Base-by-base conservation (phyloP, 305 asterid species). In the Fraxinus floribunda region DNA sequence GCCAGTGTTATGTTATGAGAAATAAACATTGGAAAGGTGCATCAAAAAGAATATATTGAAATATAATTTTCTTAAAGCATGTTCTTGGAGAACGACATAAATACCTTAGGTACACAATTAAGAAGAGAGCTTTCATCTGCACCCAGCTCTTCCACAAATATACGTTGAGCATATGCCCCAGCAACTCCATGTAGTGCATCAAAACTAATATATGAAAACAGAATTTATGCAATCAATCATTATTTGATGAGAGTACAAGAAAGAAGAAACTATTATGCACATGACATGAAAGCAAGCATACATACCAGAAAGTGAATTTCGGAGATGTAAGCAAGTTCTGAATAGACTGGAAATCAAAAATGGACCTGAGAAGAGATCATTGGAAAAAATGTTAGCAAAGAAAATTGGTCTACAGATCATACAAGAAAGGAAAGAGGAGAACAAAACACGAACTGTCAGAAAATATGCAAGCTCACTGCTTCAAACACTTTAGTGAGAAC, bases 141-240 rank as follows among this genome's bases (percentile, higher is more conserved):
- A 82, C 97, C 98, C 81, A 96, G 91, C 91, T 96, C 99, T 79
- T 92, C 98, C 78, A 94, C 98, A 89, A 96, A 96, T 78, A 96
- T 94, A 81, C 95, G 95, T 80, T 92, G 89, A 70, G 99, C 97
- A 88, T 96, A 95, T 78, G 94, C 97, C 49, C 99, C 99, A 86
- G 93, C 99, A 88, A 96, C 99, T 57, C 98, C 99, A 84, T 96
- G 95, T 88, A 96, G 98, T 22, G 97, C 98, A 83, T 96, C 99
- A 86, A 87, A 96, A 88, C 99, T 96, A 89, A 79, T 62, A 80
- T 80, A 84, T 57, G 74, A 44, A 57, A 86, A 22, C 22, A 79
- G 13, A 76, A 78, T 9, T 78, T 81, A 80, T 13, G 72, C 70
- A 83, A 80, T 77, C 44, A 76, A 60, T 49, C 84, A 41, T 30